These are phyloP conservation scores for Populus nigra DNA, from an alignment of 345 rosid species.

Conservation along the genomic window DNA sequence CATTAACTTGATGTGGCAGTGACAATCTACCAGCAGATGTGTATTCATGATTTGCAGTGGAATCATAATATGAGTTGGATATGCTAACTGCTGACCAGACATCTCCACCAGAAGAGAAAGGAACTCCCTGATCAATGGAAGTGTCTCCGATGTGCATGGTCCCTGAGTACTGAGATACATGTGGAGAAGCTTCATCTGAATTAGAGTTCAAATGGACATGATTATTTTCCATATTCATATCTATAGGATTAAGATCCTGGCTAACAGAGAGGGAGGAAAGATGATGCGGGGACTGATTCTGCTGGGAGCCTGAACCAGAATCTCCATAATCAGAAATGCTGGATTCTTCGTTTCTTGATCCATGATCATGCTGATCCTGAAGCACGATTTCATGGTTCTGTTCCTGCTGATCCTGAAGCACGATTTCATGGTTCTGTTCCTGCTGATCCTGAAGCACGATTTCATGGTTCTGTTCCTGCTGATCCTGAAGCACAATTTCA, in stretches of 20 bases:
- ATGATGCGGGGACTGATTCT: slow-evolving; percentile 37
- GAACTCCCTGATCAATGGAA: slow-evolving; percentile 43
- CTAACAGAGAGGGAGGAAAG: slow-evolving; percentile 33
- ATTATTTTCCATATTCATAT: slow-evolving; percentile 37
- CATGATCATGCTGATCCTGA: slow-evolving; percentile 29
- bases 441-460: slow-evolving; percentile 30
- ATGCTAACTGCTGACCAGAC: slow-evolving; percentile 49
- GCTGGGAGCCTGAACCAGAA: slow-evolving; percentile 32
- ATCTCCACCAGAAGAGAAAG: slow-evolving; percentile 47
- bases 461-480: slow-evolving; percentile 26
- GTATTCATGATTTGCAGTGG: slow-evolving; percentile 41
- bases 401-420: slow-evolving; percentile 29
- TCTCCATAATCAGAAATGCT: slow-evolving; percentile 16
- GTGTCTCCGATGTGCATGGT: slow-evolving; percentile 39
- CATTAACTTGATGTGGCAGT: slow-evolving; percentile 42
- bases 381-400: slow-evolving; percentile 26
- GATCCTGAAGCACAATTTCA: slow-evolving; percentile 29
- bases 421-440: slow-evolving; percentile 21
- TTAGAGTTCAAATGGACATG: slow-evolving; percentile 29
- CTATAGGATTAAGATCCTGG: slow-evolving; percentile 26
- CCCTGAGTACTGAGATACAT: slow-evolving; percentile 29
- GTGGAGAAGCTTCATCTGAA: slow-evolving; percentile 42
- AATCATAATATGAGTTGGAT: slow-evolving; percentile 45
- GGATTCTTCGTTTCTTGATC: background rate
- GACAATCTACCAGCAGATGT: slow-evolving; percentile 47